These are phyloP conservation scores for Acrodontium crateriforme DNA, from an alignment of 2,329 filamentous ascomycete species.

Conservation along the genomic window DNA sequence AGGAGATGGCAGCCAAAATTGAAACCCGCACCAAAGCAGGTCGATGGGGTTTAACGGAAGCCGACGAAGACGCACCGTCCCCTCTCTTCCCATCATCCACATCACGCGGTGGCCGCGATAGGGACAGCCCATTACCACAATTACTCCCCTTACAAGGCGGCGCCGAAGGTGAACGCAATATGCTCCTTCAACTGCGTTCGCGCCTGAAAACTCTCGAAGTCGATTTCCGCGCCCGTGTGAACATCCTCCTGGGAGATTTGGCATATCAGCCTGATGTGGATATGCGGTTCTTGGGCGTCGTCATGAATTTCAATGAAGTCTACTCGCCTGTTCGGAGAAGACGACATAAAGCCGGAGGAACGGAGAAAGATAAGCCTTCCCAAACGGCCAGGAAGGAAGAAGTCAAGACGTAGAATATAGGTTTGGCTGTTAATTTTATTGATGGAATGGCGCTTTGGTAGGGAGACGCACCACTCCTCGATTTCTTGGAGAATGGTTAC, in stretches of 20 bases:
- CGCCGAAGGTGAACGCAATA: slow-evolving; percentile 38
- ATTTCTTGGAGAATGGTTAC: too few relatives aligned
- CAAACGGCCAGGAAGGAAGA: too few relatives aligned
- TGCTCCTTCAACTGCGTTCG: slow-evolving; percentile 62
- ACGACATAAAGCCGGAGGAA: slow-evolving; percentile 13
- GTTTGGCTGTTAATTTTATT: too few relatives aligned
- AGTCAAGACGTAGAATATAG: too few relatives aligned
- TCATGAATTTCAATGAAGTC: slow-evolving; percentile 99
- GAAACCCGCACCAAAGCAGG: slow-evolving; percentile 52
- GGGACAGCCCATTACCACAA: slow-evolving; percentile 29
- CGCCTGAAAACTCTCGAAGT: slow-evolving; percentile 58
- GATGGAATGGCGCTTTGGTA: too few relatives aligned
- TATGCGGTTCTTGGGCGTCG: slow-evolving; percentile 86
- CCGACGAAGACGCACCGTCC: slow-evolving; percentile 27
- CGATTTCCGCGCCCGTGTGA: slow-evolving; percentile 65
- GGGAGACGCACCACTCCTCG: too few relatives aligned
- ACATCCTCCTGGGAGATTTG: slow-evolving; percentile 73
- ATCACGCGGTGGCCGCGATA: slow-evolving; percentile 2
- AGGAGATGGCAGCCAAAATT: slow-evolving; percentile 65
- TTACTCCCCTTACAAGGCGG: slow-evolving; percentile 25
- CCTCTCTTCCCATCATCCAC: slow-evolving; percentile 10
- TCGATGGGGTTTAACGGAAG: slow-evolving; percentile 49
- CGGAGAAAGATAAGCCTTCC: slow-evolving; percentile 6
- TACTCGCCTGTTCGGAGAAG: slow-evolving; percentile 66
- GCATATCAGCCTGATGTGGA: slow-evolving; percentile 90